phyloP scores from a whole-genome alignment of 257 asterid species.

The Buddleja alternifolia region DNA sequence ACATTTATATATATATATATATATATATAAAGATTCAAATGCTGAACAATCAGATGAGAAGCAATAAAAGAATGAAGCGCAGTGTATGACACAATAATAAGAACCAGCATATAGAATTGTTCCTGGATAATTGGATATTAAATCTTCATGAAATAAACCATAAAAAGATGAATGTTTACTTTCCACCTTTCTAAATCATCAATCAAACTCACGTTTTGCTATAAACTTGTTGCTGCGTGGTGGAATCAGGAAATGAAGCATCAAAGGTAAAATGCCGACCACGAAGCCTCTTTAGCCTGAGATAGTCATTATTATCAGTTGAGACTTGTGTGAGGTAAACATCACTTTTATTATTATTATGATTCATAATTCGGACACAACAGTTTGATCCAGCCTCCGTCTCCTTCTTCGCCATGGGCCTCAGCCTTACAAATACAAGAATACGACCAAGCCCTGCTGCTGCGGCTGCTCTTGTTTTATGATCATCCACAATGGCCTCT shows the following conservation, averaged over 20 bases:
- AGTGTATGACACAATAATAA: too few species aligned
- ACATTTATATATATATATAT: too few species aligned
- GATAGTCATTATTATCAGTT: conserved; percentile 59
- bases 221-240: conserved; percentile 59
- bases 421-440: conserved; percentile 70
- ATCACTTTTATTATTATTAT: conserved; percentile 56
- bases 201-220: conserved; percentile 56
- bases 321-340: conserved; percentile 57
- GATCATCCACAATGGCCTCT: conserved; percentile 36
- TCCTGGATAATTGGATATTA: too few species aligned
- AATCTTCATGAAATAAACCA: too few species aligned
- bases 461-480: neutral
- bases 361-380: conserved; percentile 58
- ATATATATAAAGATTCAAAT: too few species aligned
- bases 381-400: conserved; percentile 61
- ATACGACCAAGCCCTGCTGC: conserved; percentile 37
- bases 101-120: too few species aligned
- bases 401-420: conserved; percentile 66
- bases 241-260: conserved; percentile 60
- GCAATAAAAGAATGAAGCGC: too few species aligned
- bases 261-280: conserved; percentile 70
- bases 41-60: too few species aligned
- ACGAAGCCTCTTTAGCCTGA: conserved; percentile 62
- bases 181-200: too few species aligned
- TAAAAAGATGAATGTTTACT: too few species aligned